Base-by-base conservation (phyloP, 1,284 basidiomycete species). In the Megacollybia platyphylla region DNA sequence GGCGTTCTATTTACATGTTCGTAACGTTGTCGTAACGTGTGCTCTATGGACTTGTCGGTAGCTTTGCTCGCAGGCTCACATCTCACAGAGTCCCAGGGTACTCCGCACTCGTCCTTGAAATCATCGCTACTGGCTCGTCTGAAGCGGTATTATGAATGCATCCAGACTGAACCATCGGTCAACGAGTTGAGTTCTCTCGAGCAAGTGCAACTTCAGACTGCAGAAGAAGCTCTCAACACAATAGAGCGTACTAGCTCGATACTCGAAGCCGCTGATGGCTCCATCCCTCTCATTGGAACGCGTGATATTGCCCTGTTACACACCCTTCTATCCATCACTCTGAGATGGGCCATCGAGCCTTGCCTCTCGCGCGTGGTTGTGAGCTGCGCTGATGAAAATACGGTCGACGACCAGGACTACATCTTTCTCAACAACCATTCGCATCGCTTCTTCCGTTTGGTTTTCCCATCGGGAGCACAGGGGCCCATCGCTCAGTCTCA, bases 311-410 rank as follows among this genome's bases (percentile, higher is more conserved):
- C 65, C 4, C 59, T 74, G 46, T 56, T 87, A 1, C 70, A 76
- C 28, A 79, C 76, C 0, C 63, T 86, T 18, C 54, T 82, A 7
- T 73, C 79, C 9, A 67, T 87, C 43, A 57, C 70, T 15, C 82
- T 87, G 54, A 78, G 74, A 49, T 86, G 84, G 84, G 77, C 73
- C 4, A 55, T 73, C 3, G 69, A 76, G 13, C 71, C 71, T 4
- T 53, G 79, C 6, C 62, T 80, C 26, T 50, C 54, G 8, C 63
- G 61, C 43, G 20, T 24, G 3, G 5, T 24, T 24, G 20, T 24
- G 20, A 24, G 20, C 20, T 24, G 20, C 20, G 20, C 20, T 24
- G 20, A 24, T 5, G 5, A 24, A 24, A 24, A 24, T 3, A 24
- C 20, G 20, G 20, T 24, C 20, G 2, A 24, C 2, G 20, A 24